phyloP scores from a whole-genome alignment of 805 yeast genomes.

The Barnettozyma californica region DNA sequence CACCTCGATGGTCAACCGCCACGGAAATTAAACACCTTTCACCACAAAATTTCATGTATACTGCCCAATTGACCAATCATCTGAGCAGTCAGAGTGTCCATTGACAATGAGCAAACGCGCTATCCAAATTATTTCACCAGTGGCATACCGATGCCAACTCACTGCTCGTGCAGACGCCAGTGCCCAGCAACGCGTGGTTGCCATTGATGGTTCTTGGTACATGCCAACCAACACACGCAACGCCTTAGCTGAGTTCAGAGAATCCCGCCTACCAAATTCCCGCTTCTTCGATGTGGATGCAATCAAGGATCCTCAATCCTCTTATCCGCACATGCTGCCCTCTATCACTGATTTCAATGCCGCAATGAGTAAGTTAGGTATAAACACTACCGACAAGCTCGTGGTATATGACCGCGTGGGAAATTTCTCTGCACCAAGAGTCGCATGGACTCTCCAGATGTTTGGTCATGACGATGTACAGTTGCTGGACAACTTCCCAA shows the following conservation, averaged over 20 bases:
- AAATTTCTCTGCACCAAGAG: conserved; percentile 84
- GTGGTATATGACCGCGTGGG: conserved; percentile 85
- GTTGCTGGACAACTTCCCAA: conserved; percentile 63
- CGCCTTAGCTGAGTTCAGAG: conserved; percentile 52
- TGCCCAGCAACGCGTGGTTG: conserved; percentile 33
- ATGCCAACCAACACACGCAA: conserved; percentile 68
- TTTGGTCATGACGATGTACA: conserved; percentile 72
- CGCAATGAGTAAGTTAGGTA: conserved; percentile 51
- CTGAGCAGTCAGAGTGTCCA: neutral
- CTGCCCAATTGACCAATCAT: neutral
- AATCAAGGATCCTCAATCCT: conserved; percentile 50
- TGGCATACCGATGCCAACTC: conserved; percentile 20
- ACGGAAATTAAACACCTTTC: neutral
- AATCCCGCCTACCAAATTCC: conserved; percentile 59
- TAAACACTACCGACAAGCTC: conserved; percentile 49
- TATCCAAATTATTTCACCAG: conserved; percentile 22
- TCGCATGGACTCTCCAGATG: conserved; percentile 81
- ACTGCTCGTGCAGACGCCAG: conserved; percentile 12
- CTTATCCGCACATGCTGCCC: conserved; percentile 92
- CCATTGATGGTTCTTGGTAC: conserved; percentile 91
- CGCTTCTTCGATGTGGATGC: conserved; percentile 76
- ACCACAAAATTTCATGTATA: neutral
- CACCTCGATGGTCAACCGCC: neutral
- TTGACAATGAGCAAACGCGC: conserved; percentile 22
- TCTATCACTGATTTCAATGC: conserved; percentile 45